phyloP scores from a whole-genome alignment of 2,329 filamentous ascomycete species.

The Domatiomyces globalis region DNA sequence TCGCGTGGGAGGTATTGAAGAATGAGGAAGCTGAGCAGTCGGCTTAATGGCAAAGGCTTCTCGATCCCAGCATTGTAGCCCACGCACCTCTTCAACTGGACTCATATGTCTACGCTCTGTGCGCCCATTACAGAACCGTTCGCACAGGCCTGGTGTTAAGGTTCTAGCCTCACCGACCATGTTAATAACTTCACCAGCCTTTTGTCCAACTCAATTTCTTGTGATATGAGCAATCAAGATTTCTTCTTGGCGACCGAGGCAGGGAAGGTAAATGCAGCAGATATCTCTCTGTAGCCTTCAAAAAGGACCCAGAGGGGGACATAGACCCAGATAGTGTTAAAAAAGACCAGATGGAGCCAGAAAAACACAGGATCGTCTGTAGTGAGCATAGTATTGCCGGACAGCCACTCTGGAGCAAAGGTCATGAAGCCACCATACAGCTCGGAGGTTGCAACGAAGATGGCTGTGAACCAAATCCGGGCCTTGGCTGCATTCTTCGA shows the following conservation, averaged over 20 bases:
- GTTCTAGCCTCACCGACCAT: neutral
- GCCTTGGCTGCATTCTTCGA: slow-evolving; percentile 19
- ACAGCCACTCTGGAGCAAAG: slow-evolving; percentile 52
- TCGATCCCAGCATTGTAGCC: too few species aligned
- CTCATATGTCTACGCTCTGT: too few species aligned
- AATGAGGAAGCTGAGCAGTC: neutral
- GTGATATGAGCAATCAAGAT: slow-evolving; percentile 1
- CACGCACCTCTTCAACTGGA: too few species aligned
- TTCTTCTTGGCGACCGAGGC: slow-evolving; percentile 3
- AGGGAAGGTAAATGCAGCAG: slow-evolving; percentile 4
- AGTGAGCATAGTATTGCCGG: slow-evolving; percentile 42
- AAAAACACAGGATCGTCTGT: slow-evolving; percentile 47
- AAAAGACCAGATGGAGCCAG: slow-evolving; percentile 51
- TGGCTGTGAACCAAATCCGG: slow-evolving; percentile 42
- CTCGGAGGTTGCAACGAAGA: slow-evolving; percentile 47
- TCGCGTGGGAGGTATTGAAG: neutral
- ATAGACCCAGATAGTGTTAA: slow-evolving; percentile 50
- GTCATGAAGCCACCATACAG: slow-evolving; percentile 53
- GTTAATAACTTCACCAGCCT: neutral
- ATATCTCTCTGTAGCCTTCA: slow-evolving; percentile 9
- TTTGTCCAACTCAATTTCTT: neutral
- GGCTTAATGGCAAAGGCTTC: neutral
- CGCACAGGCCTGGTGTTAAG: too few species aligned
- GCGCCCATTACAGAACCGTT: too few species aligned
- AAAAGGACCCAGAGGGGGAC: slow-evolving; percentile 38